phyloP scores from a whole-genome alignment of 148 eudicot genomes.

The Gaultheria prostrata region DNA sequence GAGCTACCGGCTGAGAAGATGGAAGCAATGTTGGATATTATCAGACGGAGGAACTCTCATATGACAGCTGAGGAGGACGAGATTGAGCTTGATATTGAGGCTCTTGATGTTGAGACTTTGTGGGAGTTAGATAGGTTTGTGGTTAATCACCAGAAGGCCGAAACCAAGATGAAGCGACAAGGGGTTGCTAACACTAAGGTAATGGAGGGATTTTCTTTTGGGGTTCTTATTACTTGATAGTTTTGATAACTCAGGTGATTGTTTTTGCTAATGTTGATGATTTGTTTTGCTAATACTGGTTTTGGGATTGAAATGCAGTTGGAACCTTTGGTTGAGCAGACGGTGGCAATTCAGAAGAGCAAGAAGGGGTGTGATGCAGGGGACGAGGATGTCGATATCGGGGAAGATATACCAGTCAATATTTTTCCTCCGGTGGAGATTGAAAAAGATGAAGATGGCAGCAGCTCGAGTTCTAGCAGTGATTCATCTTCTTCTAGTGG shows the following conservation, averaged over 20 bases:
- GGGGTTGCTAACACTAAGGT: constrained; percentile 32
- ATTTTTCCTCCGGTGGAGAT: constrained; percentile 27
- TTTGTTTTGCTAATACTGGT: background rate
- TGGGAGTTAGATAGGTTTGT: constrained; percentile 94
- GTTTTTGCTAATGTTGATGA: background rate
- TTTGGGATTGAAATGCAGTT: background rate
- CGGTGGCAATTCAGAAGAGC: constrained; percentile 22
- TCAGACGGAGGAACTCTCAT: constrained; percentile 62
- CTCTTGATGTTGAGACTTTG: constrained; percentile 71
- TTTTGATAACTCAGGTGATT: no score
- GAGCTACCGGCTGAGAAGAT: constrained; percentile 74
- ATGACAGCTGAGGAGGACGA: constrained; percentile 81
- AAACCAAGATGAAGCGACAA: constrained; percentile 60
- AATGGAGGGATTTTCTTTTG: background rate
- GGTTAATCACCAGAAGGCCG: constrained; percentile 75
- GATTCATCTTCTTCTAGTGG: constrained; percentile 34
- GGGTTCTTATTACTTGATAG: no score
- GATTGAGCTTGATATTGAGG: constrained; percentile 86
- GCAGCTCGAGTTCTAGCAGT: constrained; percentile 30
- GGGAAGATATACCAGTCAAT: constrained; percentile 29
- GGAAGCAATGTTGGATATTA: constrained; percentile 70
- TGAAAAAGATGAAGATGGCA: constrained; percentile 31
- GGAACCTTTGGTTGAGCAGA: background rate
- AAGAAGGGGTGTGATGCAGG: constrained; percentile 45
- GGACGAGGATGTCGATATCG: constrained; percentile 41